Evolutionary conservation across 2,329 filamentous ascomycete species (phyloP).

Genomic region (Exophiala phaeomuriformis): DNA sequence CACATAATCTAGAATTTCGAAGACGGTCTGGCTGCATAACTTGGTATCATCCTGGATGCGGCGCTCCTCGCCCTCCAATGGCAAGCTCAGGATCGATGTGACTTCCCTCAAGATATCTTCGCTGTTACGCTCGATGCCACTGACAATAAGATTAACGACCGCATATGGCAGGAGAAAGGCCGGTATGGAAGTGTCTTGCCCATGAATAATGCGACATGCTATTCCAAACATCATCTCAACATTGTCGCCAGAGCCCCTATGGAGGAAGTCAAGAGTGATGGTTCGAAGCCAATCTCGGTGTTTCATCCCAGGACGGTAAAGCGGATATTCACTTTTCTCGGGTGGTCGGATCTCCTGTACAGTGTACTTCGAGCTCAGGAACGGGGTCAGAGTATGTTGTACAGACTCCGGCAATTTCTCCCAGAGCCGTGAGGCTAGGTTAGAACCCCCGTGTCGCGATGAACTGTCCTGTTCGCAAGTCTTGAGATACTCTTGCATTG

Average conservation of each 20-base stretch:
- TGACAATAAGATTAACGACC: constrained; percentile 73
- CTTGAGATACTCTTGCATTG: constrained; percentile 84
- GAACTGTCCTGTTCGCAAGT: constrained; percentile 58
- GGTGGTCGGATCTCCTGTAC: constrained; percentile 43
- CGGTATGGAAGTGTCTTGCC: constrained; percentile 77
- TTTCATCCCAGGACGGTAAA: constrained; percentile 57
- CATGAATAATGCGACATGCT: constrained; percentile 71
- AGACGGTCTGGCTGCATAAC: constrained; percentile 85
- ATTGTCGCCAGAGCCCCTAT: constrained; percentile 66
- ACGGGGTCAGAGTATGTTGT: constrained; percentile 77
- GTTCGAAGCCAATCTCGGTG: constrained; percentile 76
- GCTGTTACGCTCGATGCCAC: constrained; percentile 56
- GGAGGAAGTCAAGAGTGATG: constrained; percentile 74
- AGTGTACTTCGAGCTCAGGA: constrained; percentile 74
- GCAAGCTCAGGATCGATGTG: constrained; percentile 62
- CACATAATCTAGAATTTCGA: constrained; percentile 83
- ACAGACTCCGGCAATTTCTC: constrained; percentile 66
- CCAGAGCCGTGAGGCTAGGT: constrained; percentile 46
- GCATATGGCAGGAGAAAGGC: constrained; percentile 86
- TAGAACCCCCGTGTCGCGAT: constrained; percentile 26
- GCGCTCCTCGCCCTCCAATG: constrained; percentile 45
- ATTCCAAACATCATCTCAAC: constrained; percentile 72
- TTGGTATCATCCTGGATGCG: constrained; percentile 67
- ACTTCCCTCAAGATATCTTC: constrained; percentile 65
- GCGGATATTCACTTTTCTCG: constrained; percentile 60